Evolutionary conservation across 768 basidiomycete genomes (phyloP), one percentile per base, ranked within the genome.

Genomic region (Austroboletus eburneus): DNA sequence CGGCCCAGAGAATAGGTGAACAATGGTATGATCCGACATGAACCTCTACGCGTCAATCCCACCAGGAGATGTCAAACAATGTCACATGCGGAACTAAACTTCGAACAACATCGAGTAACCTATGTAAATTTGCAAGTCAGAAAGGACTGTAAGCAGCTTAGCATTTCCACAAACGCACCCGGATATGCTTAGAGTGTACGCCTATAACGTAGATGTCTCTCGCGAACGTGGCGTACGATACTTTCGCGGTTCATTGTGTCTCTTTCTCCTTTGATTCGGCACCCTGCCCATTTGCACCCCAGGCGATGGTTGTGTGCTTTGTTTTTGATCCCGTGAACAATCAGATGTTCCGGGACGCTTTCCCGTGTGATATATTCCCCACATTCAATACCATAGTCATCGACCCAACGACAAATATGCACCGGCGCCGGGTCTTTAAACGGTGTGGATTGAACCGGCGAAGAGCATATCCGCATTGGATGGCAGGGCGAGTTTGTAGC

Each of bases 141-240:
- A n/a, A n/a, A n/a, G n/a, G n/a, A n/a, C n/a, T n/a, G n/a, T n/a
- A n/a, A n/a, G n/a, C n/a, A n/a, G n/a, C n/a, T n/a, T n/a, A n/a
- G n/a, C n/a, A n/a, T n/a, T n/a, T n/a, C n/a, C n/a, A n/a, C n/a
- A n/a, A 14, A 13, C 30, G 13, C 30, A 32, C 30, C 9, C 13
- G 13, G 9, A 6, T 32, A 10, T 9, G 14, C 12, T 10, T 8
- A 37, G 8, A 10, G 17, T 13, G 36, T 33, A 27, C 58, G 52
- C 32, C 20, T 60, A 18, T 9, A 38, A 32, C 30, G 9, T 7
- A 62, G 3, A 20, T 62, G 60, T 3, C 6, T 46, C 27, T 62
- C 61, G 0, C 46, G 36, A 0, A 58, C 14, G 2, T 62, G 61
- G 0, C 61, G 47, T 2, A 44, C 33, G 4, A 62, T 54, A 9